phyloP scores from a whole-genome alignment of 352 stramenopile genomes.

The Paralagenidium karlingii region DNA sequence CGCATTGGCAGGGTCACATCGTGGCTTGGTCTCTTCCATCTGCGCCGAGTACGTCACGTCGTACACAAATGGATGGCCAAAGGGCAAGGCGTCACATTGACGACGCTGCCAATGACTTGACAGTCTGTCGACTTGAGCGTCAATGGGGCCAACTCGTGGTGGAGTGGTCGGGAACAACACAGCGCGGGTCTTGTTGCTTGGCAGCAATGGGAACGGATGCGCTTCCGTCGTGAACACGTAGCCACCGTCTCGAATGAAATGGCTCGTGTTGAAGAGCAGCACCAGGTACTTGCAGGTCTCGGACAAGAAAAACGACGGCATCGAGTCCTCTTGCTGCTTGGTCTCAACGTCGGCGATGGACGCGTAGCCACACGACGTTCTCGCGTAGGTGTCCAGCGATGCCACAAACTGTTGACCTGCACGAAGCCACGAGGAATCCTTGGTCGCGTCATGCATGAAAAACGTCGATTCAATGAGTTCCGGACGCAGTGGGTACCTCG shows the following conservation, averaged over 20 bases:
- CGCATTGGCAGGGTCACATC: too few species aligned
- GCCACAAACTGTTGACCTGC: constrained; percentile 70
- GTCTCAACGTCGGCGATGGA: constrained; percentile 79
- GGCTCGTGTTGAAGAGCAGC: constrained; percentile 89
- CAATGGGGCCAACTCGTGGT: too few species aligned
- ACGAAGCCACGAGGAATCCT: constrained; percentile 68
- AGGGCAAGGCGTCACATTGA: too few species aligned
- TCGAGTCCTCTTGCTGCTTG: constrained; percentile 89
- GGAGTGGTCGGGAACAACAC: too few species aligned
- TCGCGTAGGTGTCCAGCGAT: constrained; percentile 84
- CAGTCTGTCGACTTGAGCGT: too few species aligned
- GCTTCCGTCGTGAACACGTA: constrained; percentile 97
- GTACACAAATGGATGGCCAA: too few species aligned
- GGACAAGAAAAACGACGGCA: constrained; percentile 98
- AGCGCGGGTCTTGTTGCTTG: too few species aligned
- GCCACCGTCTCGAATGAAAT: constrained; percentile 78
- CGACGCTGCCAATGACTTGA: too few species aligned
- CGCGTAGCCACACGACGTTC: constrained; percentile 89
- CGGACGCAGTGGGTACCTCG: constrained; percentile 90
- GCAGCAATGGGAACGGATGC: constrained; percentile 92
- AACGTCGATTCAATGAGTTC: constrained; percentile 97
- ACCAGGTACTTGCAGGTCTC: constrained; percentile 99
- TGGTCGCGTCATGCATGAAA: constrained; percentile 88
- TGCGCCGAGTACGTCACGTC: too few species aligned
- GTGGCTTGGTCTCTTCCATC: too few species aligned